These are phyloP conservation scores for Fusarium albidum DNA, from an alignment of 2,329 filamentous ascomycete genomes.

Conservation along the genomic window DNA sequence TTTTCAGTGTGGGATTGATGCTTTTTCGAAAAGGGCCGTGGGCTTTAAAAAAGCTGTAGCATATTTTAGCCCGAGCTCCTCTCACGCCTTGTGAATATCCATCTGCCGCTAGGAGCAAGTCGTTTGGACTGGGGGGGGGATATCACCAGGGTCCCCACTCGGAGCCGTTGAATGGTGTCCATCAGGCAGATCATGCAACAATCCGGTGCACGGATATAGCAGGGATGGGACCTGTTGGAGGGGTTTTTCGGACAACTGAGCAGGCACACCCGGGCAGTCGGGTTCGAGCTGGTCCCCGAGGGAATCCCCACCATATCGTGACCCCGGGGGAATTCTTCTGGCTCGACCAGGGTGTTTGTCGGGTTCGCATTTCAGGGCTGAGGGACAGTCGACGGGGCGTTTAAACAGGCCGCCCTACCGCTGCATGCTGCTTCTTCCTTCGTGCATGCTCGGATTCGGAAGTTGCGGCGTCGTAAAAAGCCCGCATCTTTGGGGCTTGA, in stretches of 20 bases:
- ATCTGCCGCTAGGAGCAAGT: neutral
- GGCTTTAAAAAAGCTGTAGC: slow-evolving; percentile 17
- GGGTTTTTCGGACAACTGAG: neutral
- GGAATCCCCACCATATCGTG: slow-evolving; percentile 20
- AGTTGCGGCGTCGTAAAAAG: neutral
- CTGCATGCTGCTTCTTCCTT: slow-evolving; percentile 13
- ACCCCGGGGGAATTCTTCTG: too few relatives aligned
- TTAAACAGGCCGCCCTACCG: slow-evolving; percentile 14
- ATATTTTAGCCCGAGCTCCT: neutral
- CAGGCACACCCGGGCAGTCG: slow-evolving; percentile 36
- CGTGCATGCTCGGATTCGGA: neutral
- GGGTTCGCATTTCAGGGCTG: neutral
- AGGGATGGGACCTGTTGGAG: slow-evolving; percentile 3
- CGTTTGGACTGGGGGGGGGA: neutral
- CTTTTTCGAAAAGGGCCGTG: neutral
- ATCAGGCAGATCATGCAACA: slow-evolving; percentile 25
- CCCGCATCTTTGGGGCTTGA: slow-evolving; percentile 20
- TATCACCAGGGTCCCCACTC: neutral
- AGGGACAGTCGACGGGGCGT: slow-evolving; percentile 10
- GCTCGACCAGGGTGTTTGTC: neutral
- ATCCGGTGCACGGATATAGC: slow-evolving; percentile 2
- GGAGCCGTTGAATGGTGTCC: neutral
- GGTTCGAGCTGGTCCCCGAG: slow-evolving; percentile 31
- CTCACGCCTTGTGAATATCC: neutral
- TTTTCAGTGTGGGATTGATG: neutral